Evolutionary conservation across 768 basidiomycete species (phyloP).

Genomic region (Mycena amicta): DNA sequence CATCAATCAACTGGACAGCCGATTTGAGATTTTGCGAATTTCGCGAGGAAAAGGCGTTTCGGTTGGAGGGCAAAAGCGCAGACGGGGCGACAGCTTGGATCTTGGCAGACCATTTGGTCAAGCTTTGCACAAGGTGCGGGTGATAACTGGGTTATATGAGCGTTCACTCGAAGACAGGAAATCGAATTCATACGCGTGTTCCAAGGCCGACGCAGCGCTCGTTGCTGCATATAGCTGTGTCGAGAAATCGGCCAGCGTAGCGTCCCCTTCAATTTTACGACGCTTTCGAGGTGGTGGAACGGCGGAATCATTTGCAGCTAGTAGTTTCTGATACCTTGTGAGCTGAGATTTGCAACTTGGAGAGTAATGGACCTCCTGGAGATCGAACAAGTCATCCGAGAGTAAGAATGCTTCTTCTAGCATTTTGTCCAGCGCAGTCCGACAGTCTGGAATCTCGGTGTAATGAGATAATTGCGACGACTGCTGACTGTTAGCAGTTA

Average conservation of each 20-base stretch:
- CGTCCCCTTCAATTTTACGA: constrained; percentile 42
- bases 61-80: constrained; percentile 67
- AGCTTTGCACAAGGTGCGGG: constrained; percentile 70
- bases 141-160: constrained; percentile 50
- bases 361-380: constrained; percentile 61
- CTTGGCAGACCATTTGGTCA: constrained; percentile 95
- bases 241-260: constrained; percentile 33
- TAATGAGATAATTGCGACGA: constrained; percentile 39
- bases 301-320: constrained; percentile 50
- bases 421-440: constrained; percentile 50
- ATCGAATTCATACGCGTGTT: constrained; percentile 49
- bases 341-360: background rate
- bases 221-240: constrained; percentile 47
- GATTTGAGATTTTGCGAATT: constrained; percentile 59
- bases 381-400: constrained; percentile 65
- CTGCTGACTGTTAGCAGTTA: constrained; percentile 27
- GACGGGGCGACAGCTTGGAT: constrained; percentile 90
- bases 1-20: constrained; percentile 77
- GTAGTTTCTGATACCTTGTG: constrained; percentile 39
- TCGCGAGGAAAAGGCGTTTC: constrained; percentile 66
- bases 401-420: constrained; percentile 62
- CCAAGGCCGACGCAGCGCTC: constrained; percentile 45
- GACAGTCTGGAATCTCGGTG: constrained; percentile 42
- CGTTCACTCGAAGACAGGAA: background rate
- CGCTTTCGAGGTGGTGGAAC: constrained; percentile 60